Evolutionary conservation across 345 rosid species (phyloP), one percentile per base, ranked within the genome.

Genomic region (Zanthoxylum bungeanum): DNA sequence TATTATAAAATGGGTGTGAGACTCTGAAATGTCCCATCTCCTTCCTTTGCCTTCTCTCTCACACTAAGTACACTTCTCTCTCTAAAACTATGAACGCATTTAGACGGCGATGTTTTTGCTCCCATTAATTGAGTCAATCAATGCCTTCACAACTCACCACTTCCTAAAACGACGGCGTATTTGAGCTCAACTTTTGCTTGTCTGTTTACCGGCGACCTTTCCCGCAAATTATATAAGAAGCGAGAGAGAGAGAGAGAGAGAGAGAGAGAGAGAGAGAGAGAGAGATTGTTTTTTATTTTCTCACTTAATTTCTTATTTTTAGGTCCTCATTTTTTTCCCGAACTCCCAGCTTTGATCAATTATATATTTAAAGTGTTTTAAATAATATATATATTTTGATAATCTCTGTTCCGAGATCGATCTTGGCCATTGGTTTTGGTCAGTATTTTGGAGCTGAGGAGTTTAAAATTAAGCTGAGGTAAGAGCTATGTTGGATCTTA

Each of bases 401-500:
- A 75, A 70, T 73, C 73, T 67, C 27, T 58, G 78, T 49, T 66
- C 68, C 58, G 60, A n/a, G n/a, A 66, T 72, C 64, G 73, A 62
- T 68, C 75, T 76, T 75, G 3, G 17, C 65, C 42, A 74, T 69
- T 33, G 69, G 68, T 46, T 71, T 76, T 44, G 30, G 51, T 44
- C 71, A 14, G 21, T 60, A n/a, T 53, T 69, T 52, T 5, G 79
- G 52, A 70, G 61, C 58, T 65, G 28, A 47, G 34, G 2, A 39
- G 5, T 39, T n/a, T 19, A 8, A 25, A 53, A 10, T 58, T 22
- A 9, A 62, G 70, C 46, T 77, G 30, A 68, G 7, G 17, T n/a
- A 17, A 36, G 19, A 63, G 74, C n/a, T 36, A 92, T 94, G 98
- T 72, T 94, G 80, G 98, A 94, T 94, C 98, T 94, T 77, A 89